Base-by-base conservation (phyloP, 2,329 filamentous ascomycete genomes). In the Ambrosiella cleistominuta region DNA sequence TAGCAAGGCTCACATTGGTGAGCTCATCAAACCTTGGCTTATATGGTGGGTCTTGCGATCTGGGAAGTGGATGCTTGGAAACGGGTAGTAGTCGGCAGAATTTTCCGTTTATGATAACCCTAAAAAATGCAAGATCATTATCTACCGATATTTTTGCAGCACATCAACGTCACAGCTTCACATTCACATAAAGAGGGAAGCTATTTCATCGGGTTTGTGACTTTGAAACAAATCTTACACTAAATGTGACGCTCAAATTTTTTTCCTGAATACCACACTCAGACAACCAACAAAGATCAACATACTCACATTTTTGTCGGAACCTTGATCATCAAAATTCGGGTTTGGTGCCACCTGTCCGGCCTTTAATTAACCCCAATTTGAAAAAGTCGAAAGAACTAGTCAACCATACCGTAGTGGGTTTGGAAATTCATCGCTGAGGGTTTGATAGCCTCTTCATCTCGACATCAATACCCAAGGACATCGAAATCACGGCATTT, bases 381-480 rank as follows among this genome's bases (percentile, higher is more conserved):
- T 37, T 52, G 40, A 49, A 57, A 27, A 54, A 54, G 35, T 54
- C 50, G 49, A 42, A 36, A 19, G n/a, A 19, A 51, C 27, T 51
- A 35, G 17, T 19, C 47, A 13, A 35, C 12, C 13, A 19, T 11
- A n/a, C n/a, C n/a, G 47, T 3, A 51, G 17, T 51, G 47, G 47
- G 47, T 36, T 35, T 49, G 45, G 13, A 15, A 51, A 51, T 51
- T 17, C 44, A 53, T 51, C 39, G 44, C 37, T 50, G 7, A 57
- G 17, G 19, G 36, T 42, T 27, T 35, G 42, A 44, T 54, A 60
- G 54, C 58, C 58, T 60, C 58, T 60, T 57, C 40, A 54, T 40
- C 47, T 35, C 9, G 35, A 36, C 19, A n/a, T 51, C 47, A 37
- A 35, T 7, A 17, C 35, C 47, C 27, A n/a, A 19, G 7, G 19